Evolutionary conservation across 1,139 yeast genomes (phyloP), one percentile per base, ranked within the genome.

Genomic region (Kodamaea sp.): DNA sequence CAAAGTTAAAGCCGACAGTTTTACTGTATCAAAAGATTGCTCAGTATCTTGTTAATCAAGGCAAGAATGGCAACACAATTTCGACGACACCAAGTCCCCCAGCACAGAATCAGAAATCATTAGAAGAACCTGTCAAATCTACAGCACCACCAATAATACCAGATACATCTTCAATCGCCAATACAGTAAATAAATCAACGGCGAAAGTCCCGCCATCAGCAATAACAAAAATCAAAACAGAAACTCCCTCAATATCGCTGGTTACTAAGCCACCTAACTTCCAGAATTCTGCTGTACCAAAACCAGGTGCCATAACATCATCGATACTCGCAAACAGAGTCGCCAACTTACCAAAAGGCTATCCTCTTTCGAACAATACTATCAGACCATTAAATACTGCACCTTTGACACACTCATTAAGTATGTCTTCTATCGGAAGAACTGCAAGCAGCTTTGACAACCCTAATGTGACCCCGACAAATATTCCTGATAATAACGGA

Each of bases 401-500:
- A 15, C 20, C 20, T 15, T 15, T 15, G 20, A 15, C 20, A 15
- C 20, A 15, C 4, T 15, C 20, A 15, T 15, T 15, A 15, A 15
- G 20, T 15, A 15, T 15, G 20, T 15, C 20, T 15, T 15, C 20
- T 15, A 15, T 15, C 33, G 38, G 38, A 25, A 36, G 35, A 2
- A 30, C 40, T 7, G 35, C 36, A n/a, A 31, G 29, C 28, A 32
- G 35, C 24, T 15, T 27, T 30, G 53, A 47, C 34, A 43, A 42
- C 31, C 43, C 52, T n/a, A 64, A 62, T n/a, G 55, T 58, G 5
- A 67, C 71, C 4, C 54, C 59, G 1, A 52, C 55, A 6, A 51
- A 57, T 29, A 60, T 70, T 23, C 73, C 73, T 3, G 75, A 71
- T 41, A 70, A 67, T 39, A 82, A 84, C 4, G 95, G 92, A 40